Conservation (phyloP, 1,139 yeast genomes). For the Fermentozyma sake region DNA sequence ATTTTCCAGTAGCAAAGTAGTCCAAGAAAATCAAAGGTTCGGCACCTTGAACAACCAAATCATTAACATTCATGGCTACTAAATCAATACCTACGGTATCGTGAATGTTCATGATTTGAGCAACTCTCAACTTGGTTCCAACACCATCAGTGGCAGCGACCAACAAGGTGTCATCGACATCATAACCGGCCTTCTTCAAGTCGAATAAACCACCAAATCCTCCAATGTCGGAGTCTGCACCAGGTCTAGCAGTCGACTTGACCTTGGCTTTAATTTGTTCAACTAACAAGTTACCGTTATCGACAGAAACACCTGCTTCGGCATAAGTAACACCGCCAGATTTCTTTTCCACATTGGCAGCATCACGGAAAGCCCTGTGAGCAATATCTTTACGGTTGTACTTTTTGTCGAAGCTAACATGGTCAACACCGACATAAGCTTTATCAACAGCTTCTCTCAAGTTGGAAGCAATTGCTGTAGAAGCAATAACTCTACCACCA, state of each 20-base stretch:
- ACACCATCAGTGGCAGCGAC: slow-evolving; percentile 99
- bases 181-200: slow-evolving; percentile 82
- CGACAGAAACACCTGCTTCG: slow-evolving; percentile 96
- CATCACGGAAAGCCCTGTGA: slow-evolving; percentile 83
- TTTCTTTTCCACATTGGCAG: slow-evolving; percentile 13
- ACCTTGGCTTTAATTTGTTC: slow-evolving; percentile 88
- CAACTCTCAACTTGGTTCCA: slow-evolving; percentile 94
- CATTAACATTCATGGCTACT: slow-evolving; percentile 98
- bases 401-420: slow-evolving; percentile 66
- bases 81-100: slow-evolving; percentile 97
- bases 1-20: slow-evolving; percentile 92
- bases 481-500: slow-evolving; percentile 97
- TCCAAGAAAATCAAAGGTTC: slow-evolving; percentile 95
- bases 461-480: slow-evolving; percentile 78
- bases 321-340: slow-evolving; percentile 67
- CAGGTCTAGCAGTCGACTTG: slow-evolving; percentile 90
- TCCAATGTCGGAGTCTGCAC: slow-evolving; percentile 97
- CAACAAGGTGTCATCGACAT: slow-evolving; percentile 66
- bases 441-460: slow-evolving; percentile 76
- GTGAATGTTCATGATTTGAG: slow-evolving; percentile 84
- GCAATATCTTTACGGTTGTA: slow-evolving; percentile 93
- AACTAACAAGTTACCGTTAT: slow-evolving; percentile 85
- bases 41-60: slow-evolving; percentile 97
- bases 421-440: slow-evolving; percentile 82
- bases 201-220: slow-evolving; percentile 98